Conservation (phyloP, 2,329 filamentous ascomycete genomes). For the Paradendryphiella salina region DNA sequence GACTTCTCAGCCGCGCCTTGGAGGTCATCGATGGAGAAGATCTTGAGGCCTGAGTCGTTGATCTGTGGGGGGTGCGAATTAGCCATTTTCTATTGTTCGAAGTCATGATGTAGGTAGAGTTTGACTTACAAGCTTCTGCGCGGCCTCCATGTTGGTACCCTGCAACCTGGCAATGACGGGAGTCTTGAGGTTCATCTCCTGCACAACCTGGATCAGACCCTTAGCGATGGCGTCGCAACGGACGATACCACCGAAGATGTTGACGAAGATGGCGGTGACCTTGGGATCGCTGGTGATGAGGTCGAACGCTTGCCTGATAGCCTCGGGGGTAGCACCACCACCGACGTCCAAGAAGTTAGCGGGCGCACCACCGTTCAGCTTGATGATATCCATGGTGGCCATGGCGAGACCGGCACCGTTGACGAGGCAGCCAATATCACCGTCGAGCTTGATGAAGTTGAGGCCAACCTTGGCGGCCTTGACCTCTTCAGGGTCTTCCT, state of each 20-base stretch:
- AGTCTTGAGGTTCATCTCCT: constrained; percentile 92
- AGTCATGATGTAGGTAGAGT: too few species aligned
- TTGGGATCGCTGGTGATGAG: constrained; percentile 98
- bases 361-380: constrained; percentile 93
- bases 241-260: constrained; percentile 99
- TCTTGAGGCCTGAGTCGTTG: constrained; percentile 98
- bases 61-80: constrained; percentile 56
- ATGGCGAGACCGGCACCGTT: constrained; percentile 99
- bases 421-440: constrained; percentile 98
- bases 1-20: constrained; percentile 97
- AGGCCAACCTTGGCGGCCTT: constrained; percentile 90
- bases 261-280: constrained; percentile 98
- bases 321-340: constrained; percentile 92
- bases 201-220: constrained; percentile 91
- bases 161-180: constrained; percentile 97
- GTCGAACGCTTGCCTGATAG: constrained; percentile 96
- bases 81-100: too few species aligned
- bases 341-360: constrained; percentile 99
- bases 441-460: constrained; percentile 99
- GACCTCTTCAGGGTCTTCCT: constrained; percentile 97
- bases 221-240: constrained; percentile 96
- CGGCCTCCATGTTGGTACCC: constrained; percentile 96
- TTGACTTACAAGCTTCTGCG: constrained; percentile 70
- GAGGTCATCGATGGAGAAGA: constrained; percentile 98
- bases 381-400: constrained; percentile 99